A percentile compares a stretch with the other conserved stretches of the same genome.
phyloP scores from a whole-genome alignment of 75 land plant species.

The Pinus tabuliformis region DNA sequence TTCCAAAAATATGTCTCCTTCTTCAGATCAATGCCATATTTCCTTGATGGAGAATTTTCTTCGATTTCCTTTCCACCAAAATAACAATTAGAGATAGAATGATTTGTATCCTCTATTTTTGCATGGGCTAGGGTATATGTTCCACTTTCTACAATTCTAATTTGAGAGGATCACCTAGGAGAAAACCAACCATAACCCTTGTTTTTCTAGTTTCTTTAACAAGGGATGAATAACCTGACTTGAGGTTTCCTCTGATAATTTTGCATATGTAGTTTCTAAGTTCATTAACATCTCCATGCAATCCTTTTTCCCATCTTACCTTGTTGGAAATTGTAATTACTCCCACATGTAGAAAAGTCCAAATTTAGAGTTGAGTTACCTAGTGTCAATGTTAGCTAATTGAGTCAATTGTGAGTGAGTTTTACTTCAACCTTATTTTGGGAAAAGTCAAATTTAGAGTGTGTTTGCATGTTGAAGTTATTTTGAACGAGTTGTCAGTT shows the following conservation, averaged over 20 bases:
- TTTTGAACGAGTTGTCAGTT: too few relatives aligned
- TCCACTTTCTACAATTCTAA: conserved; percentile 33
- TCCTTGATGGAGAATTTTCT: conserved; percentile 78
- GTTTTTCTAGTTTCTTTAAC: neutral
- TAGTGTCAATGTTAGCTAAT: too few relatives aligned
- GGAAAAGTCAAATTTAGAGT: too few relatives aligned
- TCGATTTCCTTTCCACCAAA: conserved; percentile 67
- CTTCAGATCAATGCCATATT: conserved; percentile 78
- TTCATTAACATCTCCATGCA: neutral
- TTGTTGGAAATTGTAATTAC: too few relatives aligned
- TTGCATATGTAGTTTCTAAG: neutral
- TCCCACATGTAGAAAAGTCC: too few relatives aligned
- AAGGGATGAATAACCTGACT: neutral
- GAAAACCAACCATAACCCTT: conserved; percentile 23
- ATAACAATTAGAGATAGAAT: conserved; percentile 36
- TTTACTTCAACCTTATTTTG: too few relatives aligned
- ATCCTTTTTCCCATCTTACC: neutral
- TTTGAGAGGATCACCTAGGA: conserved; percentile 39
- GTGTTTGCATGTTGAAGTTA: too few relatives aligned
- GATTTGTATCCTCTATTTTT: conserved; percentile 51
- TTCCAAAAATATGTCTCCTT: conserved; percentile 61
- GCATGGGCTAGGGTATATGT: conserved; percentile 27
- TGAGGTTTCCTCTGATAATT: neutral
- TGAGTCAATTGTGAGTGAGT: too few relatives aligned
- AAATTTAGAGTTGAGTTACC: too few relatives aligned